A percentile compares a stretch with the other conserved stretches of the same genome.
phyloP scores from a whole-genome alignment of 1,284 basidiomycete species.

The Coniferiporia weirii region DNA sequence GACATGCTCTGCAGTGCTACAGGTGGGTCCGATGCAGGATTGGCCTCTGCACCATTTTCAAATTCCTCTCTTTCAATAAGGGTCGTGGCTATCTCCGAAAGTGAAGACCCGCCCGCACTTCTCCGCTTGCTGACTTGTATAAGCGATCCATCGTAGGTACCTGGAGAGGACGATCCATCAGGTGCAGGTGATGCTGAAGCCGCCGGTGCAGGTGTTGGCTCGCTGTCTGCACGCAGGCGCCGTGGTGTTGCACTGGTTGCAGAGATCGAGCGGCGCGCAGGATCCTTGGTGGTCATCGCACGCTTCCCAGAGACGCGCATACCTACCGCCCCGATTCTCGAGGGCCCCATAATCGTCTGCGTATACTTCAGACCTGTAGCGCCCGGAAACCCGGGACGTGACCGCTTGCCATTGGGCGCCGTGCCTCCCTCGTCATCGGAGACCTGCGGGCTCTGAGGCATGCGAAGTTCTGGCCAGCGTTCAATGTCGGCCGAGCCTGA shows the following conservation, averaged over 20 bases:
- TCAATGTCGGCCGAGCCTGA: constrained; percentile 73
- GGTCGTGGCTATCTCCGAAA: constrained; percentile 15
- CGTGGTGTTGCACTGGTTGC: constrained; percentile 21
- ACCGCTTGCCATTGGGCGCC: constrained; percentile 28
- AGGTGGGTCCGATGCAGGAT: constrained; percentile 32
- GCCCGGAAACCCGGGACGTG: constrained; percentile 45
- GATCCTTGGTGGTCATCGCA: constrained; percentile 39
- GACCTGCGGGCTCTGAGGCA: constrained; percentile 61
- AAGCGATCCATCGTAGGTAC: constrained; percentile 10
- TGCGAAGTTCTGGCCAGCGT: constrained; percentile 78
- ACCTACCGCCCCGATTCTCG: constrained; percentile 54
- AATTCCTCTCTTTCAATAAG: constrained; percentile 9
- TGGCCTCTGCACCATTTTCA: background rate
- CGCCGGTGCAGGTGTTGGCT: constrained; percentile 25
- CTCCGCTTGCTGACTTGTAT: constrained; percentile 18
- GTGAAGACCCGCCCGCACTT: constrained; percentile 18
- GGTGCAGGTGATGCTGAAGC: constrained; percentile 1
- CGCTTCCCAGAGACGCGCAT: constrained; percentile 62
- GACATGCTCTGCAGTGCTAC: constrained; percentile 10
- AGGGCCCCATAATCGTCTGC: constrained; percentile 77
- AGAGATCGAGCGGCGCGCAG: constrained; percentile 36
- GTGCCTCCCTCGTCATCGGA: constrained; percentile 53
- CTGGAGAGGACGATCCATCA: constrained; percentile 27
- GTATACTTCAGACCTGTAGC: constrained; percentile 71
- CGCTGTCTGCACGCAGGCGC: constrained; percentile 39